These are phyloP conservation scores for Lecanosticta acicola DNA, from an alignment of 2,329 filamentous ascomycete species.

Conservation along the genomic window DNA sequence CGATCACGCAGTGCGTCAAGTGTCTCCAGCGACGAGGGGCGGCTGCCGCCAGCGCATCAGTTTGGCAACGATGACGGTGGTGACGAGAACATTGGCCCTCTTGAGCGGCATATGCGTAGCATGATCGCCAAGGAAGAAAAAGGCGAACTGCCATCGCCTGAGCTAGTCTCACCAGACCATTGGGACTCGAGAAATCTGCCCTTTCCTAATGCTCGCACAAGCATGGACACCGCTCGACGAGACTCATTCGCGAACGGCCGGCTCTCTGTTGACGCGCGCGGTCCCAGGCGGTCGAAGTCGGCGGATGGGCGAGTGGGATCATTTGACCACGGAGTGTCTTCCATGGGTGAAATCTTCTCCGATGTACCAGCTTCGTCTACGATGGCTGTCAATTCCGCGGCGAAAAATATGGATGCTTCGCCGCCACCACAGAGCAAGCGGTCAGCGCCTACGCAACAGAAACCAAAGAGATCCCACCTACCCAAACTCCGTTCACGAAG, in stretches of 20 bases:
- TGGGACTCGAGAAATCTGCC: conserved; percentile 29
- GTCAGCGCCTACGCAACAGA: conserved; percentile 27
- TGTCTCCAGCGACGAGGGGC: conserved; percentile 31
- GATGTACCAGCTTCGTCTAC: conserved; percentile 15
- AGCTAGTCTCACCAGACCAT: conserved; percentile 38
- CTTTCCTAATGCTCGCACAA: conserved; percentile 16
- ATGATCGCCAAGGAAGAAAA: conserved; percentile 41
- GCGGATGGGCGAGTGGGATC: conserved; percentile 18
- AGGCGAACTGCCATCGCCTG: conserved; percentile 33
- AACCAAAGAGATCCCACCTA: conserved; percentile 35
- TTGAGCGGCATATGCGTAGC: conserved; percentile 41
- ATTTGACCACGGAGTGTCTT: conserved; percentile 9
- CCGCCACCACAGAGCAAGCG: conserved; percentile 13
- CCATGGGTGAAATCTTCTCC: conserved; percentile 13
- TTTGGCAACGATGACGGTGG: conserved; percentile 38
- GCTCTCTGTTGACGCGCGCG: conserved; percentile 17
- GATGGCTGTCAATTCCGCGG: conserved; percentile 25
- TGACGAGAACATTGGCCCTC: conserved; percentile 42
- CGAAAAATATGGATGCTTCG: conserved; percentile 16
- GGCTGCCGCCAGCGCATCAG: conserved; percentile 41
- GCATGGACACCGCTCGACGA: conserved; percentile 8
- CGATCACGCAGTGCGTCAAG: conserved; percentile 26
- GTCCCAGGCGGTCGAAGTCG: conserved; percentile 19
- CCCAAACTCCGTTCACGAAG: conserved; percentile 38
- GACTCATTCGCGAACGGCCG: conserved; percentile 13